Percentiles rank a stretch among this genome's conserved stretches.
phyloP scores from a whole-genome alignment of 2,329 filamentous ascomycete genomes.

The Delphinella strobiligena region DNA sequence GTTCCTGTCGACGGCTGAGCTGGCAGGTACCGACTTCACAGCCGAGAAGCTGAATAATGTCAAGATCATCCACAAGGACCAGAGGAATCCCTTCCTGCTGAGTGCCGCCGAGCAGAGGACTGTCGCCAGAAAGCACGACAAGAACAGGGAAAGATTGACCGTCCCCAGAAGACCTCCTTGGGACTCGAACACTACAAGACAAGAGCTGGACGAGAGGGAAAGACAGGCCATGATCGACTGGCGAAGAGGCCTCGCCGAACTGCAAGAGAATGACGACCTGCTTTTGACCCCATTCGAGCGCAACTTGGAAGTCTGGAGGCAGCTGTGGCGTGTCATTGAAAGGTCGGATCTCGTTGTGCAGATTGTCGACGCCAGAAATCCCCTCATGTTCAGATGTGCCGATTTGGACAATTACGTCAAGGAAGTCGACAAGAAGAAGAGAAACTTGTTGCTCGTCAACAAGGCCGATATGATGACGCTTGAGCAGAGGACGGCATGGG shows the following conservation, averaged over 20 bases:
- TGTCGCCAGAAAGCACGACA: slow-evolving; percentile 67
- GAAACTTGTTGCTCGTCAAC: slow-evolving; percentile 88
- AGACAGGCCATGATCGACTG: slow-evolving; percentile 72
- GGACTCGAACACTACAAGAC: slow-evolving; percentile 73
- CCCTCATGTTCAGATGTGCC: slow-evolving; percentile 83
- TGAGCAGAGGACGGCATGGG: slow-evolving; percentile 73
- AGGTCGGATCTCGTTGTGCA: slow-evolving; percentile 90
- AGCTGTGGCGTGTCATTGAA: slow-evolving; percentile 96
- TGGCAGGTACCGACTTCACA: slow-evolving; percentile 97
- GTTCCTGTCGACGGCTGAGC: slow-evolving; percentile 86
- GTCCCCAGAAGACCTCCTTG: slow-evolving; percentile 83
- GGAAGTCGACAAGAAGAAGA: slow-evolving; percentile 75
- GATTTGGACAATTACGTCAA: slow-evolving; percentile 92
- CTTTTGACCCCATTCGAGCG: slow-evolving; percentile 97
- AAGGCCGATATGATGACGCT: slow-evolving; percentile 98
- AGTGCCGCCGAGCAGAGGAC: slow-evolving; percentile 73
- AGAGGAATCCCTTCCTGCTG: slow-evolving; percentile 88
- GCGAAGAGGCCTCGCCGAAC: slow-evolving; percentile 78
- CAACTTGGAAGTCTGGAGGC: slow-evolving; percentile 94
- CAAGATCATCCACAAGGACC: slow-evolving; percentile 95
- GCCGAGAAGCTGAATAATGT: slow-evolving; percentile 98
- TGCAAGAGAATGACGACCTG: slow-evolving; percentile 87
- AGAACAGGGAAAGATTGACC: slow-evolving; percentile 67
- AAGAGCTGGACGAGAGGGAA: slow-evolving; percentile 69
- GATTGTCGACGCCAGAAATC: slow-evolving; percentile 95